These are phyloP conservation scores for Inga leiocalycina DNA, from an alignment of 306 rosid species.

Conservation along the genomic window DNA sequence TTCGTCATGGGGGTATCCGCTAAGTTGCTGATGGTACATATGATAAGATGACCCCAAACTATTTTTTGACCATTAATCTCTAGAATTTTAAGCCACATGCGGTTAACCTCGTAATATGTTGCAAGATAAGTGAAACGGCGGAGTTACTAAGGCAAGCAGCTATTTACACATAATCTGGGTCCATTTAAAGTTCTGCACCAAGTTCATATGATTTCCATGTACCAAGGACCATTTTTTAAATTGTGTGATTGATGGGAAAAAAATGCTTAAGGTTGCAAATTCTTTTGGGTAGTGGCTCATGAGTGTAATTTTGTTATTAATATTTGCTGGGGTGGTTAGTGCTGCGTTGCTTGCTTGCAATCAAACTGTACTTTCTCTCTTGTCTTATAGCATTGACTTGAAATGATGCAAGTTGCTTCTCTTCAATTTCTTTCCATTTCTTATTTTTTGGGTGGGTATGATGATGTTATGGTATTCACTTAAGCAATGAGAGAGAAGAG, in stretches of 20 bases:
- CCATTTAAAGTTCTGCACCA: neutral
- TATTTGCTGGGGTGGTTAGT: neutral
- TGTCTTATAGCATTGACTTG: neutral
- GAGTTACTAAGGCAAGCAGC: neutral
- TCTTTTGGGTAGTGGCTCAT: no score
- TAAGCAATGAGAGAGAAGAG: no score
- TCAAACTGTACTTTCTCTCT: neutral
- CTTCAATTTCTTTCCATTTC: neutral
- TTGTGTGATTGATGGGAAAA: neutral
- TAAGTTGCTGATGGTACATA: neutral
- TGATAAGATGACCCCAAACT: neutral
- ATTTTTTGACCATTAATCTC: neutral
- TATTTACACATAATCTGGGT: neutral
- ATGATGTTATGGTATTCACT: no score
- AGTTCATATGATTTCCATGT: neutral
- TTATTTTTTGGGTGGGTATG: neutral
- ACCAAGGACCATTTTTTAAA: neutral
- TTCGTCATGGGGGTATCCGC: neutral
- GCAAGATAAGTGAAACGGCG: neutral
- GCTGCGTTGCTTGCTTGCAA: neutral
- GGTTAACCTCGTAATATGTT: neutral
- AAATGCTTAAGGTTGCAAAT: neutral
- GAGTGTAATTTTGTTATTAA: neutral
- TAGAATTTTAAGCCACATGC: neutral
- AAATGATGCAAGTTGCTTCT: neutral